These are phyloP conservation scores for Quercus agrifolia DNA, from an alignment of 306 rosid species.

Conservation along the genomic window DNA sequence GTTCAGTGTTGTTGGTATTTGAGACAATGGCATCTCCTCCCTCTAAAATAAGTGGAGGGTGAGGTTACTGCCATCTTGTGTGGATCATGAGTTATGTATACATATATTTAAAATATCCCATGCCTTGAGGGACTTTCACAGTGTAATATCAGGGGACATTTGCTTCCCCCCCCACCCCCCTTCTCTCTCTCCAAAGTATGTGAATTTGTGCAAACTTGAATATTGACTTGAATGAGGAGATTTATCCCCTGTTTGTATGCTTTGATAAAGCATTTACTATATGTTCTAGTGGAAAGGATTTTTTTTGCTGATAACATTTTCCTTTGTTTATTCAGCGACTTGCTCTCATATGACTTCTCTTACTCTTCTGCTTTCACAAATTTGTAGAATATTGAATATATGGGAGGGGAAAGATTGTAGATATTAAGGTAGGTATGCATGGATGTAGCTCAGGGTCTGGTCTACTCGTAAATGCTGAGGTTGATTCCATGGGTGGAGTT, in stretches of 20 bases:
- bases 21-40: neutral
- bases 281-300: neutral
- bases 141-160: neutral
- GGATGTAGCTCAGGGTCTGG: conserved; percentile 78
- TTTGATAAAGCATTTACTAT: neutral
- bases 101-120: neutral
- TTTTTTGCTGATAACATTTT: neutral
- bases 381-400: conserved; percentile 36
- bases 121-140: neutral
- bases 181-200: neutral
- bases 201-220: neutral
- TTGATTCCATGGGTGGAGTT: conserved; percentile 99
- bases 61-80: neutral
- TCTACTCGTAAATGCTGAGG: conserved; percentile 99
- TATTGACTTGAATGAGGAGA: neutral
- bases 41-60: neutral
- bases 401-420: conserved; percentile 52
- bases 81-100: neutral
- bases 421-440: conserved; percentile 75
- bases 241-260: neutral
- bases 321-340: neutral
- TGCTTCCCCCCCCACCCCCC: neutral
- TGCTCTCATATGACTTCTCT: neutral
- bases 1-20: neutral
- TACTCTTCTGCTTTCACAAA: conserved; percentile 3